These are phyloP conservation scores for Aspergillus carlsbadensis DNA, from an alignment of 495 filamentous ascomycete species.

Conservation along the genomic window DNA sequence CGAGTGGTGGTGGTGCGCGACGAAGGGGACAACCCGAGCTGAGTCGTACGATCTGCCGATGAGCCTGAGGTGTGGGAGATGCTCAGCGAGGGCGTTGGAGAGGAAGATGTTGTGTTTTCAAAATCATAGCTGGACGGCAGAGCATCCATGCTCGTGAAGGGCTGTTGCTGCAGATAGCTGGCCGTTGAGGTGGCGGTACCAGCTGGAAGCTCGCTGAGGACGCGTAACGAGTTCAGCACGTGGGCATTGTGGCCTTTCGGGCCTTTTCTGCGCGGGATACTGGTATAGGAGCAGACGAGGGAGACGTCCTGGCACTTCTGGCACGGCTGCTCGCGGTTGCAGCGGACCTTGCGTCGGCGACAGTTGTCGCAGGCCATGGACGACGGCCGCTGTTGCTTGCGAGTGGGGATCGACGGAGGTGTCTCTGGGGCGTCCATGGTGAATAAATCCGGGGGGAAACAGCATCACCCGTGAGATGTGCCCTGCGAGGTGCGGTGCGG, in stretches of 20 bases:
- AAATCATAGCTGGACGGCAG: background rate
- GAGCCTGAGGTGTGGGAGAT: background rate
- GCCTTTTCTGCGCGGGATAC: background rate
- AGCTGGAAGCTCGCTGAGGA: no score
- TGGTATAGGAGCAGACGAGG: conserved; percentile 1
- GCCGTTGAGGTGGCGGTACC: no score
- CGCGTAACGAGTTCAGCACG: background rate
- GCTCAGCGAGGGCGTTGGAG: conserved; percentile 1
- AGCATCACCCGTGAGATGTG: no score
- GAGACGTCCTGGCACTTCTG: background rate
- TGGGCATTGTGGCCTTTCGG: conserved; percentile 1
- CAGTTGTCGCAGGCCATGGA: conserved; percentile 9
- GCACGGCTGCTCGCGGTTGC: background rate
- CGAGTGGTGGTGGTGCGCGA: background rate
- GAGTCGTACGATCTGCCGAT: background rate
- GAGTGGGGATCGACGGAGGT: background rate
- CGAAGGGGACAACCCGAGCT: background rate
- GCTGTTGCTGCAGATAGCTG: background rate
- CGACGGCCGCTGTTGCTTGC: background rate
- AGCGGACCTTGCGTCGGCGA: conserved; percentile 6
- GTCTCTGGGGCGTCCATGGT: background rate
- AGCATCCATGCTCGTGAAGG: background rate
- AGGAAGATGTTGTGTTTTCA: background rate
- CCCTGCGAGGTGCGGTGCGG: no score
- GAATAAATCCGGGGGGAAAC: no score